Base-by-base conservation (phyloP, 1,284 basidiomycete species). In the Ganoderma leucocontextum region DNA sequence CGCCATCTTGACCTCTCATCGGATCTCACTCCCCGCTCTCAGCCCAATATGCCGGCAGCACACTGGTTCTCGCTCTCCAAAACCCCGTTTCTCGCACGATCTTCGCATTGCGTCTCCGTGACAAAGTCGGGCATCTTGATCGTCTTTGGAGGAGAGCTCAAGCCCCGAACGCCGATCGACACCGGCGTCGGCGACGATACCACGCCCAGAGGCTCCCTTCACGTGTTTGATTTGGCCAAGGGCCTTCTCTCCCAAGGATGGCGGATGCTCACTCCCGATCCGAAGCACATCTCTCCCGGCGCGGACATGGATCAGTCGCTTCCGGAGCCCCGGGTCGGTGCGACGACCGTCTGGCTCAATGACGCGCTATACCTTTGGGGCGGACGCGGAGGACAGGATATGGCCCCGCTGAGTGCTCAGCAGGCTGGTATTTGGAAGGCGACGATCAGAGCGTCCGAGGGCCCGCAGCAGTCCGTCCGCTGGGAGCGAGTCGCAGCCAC, bases 281-380 rank as follows among this genome's bases (percentile, higher is more conserved):
- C 65, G n/a, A 49, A 60, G 5, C 29, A 39, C 36, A 29, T 47
- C 10, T 4, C 49, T n/a, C 35, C 64, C 33, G 57, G 63, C 49
- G 68, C 42, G n/a, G 65, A 41, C 42, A 35, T 42, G 13, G 39
- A 62, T 2, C 29, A 59, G 0, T 39, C 67, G 29, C 65, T 74
- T 17, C 76, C 80, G 0, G 72, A 75, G 2, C 72, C 80, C 7
- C 76, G 81, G 8, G 80, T 86, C 19, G 84, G 84, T 1, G 81
- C 80, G 55, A 74, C 80, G 1, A 69, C 80, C 25, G 73, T 80
- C 17, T 75, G 72, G 64, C 41, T 73, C 35, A 63, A 66, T 9
- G 72, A 70, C 4, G 68, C 75, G 19, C 58, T 86, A 35, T 85
- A 82, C 69, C 60, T 84, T 42, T 86, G 83, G 81, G 84, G 82